phyloP scores from a whole-genome alignment of 208 protist genomes.

The Polymyxa betae region DNA sequence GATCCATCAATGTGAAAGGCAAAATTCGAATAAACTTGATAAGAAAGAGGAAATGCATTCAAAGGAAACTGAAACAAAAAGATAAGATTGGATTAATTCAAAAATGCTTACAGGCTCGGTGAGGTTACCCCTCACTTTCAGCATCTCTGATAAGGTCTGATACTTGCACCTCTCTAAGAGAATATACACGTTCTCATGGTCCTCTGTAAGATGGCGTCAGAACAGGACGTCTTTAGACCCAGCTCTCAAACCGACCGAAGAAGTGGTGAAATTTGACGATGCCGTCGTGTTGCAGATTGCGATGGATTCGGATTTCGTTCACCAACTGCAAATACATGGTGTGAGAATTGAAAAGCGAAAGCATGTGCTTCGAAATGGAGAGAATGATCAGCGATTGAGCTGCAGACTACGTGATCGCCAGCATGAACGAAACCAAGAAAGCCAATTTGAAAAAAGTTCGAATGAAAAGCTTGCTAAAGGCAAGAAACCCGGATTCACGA shows the following conservation, averaged over 20 bases:
- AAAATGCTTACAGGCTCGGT: slow-evolving; percentile 45
- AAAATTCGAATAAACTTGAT: no score
- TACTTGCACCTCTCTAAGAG: slow-evolving; percentile 91
- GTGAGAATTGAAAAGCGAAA: no score
- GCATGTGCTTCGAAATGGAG: background rate
- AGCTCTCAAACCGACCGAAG: slow-evolving; percentile 73
- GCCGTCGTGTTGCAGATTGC: slow-evolving; percentile 87
- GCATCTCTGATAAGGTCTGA: slow-evolving; percentile 92
- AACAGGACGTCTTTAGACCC: background rate
- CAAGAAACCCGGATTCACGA: no score
- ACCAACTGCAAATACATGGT: slow-evolving; percentile 75
- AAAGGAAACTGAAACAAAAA: no score
- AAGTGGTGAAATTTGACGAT: slow-evolving; percentile 93
- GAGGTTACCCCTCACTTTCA: slow-evolving; percentile 79
- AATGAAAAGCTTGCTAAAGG: no score
- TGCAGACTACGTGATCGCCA: no score
- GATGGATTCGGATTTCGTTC: slow-evolving; percentile 96
- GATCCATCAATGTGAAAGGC: no score
- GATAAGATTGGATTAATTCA: no score
- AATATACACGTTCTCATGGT: slow-evolving; percentile 94
- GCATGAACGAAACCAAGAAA: no score
- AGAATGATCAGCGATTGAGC: no score
- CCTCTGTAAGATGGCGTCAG: slow-evolving; percentile 74
- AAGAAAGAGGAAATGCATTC: no score
- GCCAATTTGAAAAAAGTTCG: no score